Base-by-base conservation (phyloP, 352 stramenopile genomes). In the Pythium brachiatum region DNA sequence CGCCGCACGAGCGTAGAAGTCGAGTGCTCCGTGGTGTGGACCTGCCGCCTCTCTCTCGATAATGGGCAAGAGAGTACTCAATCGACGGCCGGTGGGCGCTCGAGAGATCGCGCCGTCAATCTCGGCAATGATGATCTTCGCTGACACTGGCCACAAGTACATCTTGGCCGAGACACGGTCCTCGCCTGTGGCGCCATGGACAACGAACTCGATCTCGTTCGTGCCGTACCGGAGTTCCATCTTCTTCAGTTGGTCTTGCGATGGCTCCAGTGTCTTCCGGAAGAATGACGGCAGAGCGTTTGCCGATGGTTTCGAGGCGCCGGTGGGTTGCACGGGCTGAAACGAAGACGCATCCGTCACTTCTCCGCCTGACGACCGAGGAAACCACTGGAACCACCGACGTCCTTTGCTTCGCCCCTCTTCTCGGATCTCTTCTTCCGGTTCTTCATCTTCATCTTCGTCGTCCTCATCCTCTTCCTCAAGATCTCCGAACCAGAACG, bases 61-160 rank as follows among this genome's bases (percentile, higher is more conserved):
- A 23, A 68, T 73, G 1, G 73, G 56, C 7, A 81, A 34, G 3
- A 81, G 44, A 1, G 41, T 48, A 9, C 61, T 70, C 29, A 78
- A 67, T 44, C 70, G 62, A 32, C 82, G 66, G 0, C 66, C 75
- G 2, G 72, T 73, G 7, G 72, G 69, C 11, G 59, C 66, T 26
- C 74, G 76, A 0, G 78, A 80, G 64, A 95, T 87, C 0, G 86
- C 86, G 21, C 85, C 83, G 63, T 96, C 88, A 34, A 95, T 79
- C 41, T 96, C 85, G 6, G 76, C 83, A 39, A 95, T 83, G 2
- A 96, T 81, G 43, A 96, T 71, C 57, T 91, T 91, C 23, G 80
- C 66, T 0, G 79, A 80, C 7, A 84, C 70, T 32, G 78, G 75
- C 84, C 83, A 96, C 32, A 94, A 50, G 57, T 83, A 95, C 34